A percentile compares a stretch with the other conserved stretches of the same genome.
Conservation (phyloP, 2,329 filamentous ascomycete species). For the Rutstroemia sp. region DNA sequence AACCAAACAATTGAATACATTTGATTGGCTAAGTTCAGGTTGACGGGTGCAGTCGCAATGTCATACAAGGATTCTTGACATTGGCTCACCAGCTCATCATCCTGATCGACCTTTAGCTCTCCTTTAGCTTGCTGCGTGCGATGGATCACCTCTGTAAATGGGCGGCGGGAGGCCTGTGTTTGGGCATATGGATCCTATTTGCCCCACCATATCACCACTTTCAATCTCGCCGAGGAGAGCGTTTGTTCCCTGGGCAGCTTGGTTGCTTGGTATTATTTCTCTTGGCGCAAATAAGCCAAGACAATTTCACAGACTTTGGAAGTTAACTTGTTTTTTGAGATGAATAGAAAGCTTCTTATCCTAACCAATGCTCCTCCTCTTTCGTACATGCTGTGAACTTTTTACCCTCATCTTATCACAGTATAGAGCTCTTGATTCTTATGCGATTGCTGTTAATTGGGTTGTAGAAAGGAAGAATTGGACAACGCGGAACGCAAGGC, state of each 20-base stretch:
- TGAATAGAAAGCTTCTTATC: neutral
- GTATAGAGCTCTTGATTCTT: no score
- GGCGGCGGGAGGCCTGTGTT: neutral
- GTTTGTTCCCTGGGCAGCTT: neutral
- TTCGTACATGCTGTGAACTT: no score
- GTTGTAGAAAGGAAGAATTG: neutral
- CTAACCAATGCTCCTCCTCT: neutral
- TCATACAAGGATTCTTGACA: neutral
- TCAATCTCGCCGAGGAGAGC: neutral
- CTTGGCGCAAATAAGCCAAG: constrained; percentile 5
- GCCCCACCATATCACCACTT: neutral
- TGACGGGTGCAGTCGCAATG: neutral
- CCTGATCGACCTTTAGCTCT: neutral
- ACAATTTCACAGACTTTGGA: neutral
- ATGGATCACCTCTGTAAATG: neutral
- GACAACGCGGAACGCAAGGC: neutral
- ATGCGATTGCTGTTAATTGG: no score
- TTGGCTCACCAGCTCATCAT: neutral
- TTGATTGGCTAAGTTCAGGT: neutral
- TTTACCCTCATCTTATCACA: no score
- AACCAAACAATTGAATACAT: neutral
- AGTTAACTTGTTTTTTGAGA: neutral
- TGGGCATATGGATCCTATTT: neutral
- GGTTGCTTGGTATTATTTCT: neutral
- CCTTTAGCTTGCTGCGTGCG: neutral